A percentile compares a stretch with the other conserved stretches of the same genome.
Evolutionary conservation across 345 rosid species (phyloP).

Genomic region (Citrus mangshanensis): DNA sequence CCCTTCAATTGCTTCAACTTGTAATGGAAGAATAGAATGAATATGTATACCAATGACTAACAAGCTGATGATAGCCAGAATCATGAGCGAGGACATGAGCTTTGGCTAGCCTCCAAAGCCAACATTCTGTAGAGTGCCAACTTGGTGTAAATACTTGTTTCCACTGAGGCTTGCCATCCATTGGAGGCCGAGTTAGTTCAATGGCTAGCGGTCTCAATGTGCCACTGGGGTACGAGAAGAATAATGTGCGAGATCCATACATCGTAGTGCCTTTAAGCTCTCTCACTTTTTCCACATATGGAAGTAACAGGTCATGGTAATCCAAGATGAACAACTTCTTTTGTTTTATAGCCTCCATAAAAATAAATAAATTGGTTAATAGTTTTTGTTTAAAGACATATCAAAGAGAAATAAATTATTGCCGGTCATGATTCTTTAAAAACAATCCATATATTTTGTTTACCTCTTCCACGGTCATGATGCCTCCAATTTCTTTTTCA

Average conservation of each 20-base stretch:
- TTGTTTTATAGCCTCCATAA: slow-evolving; percentile 45
- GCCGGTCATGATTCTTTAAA: not conserved
- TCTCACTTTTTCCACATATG: slow-evolving; percentile 65
- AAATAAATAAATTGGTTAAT: not conserved
- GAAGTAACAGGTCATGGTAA: slow-evolving; percentile 61
- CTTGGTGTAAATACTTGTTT: slow-evolving; percentile 46
- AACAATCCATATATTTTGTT: not conserved
- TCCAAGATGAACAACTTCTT: slow-evolving; percentile 54
- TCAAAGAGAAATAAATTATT: not conserved
- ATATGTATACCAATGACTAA: slow-evolving; percentile 60
- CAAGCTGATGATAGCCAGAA: slow-evolving; percentile 65
- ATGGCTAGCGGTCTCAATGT: slow-evolving; percentile 61
- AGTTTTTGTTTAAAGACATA: too few relatives aligned
- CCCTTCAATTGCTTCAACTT: not conserved
- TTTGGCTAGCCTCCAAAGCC: slow-evolving; percentile 82
- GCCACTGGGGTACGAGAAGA: slow-evolving; percentile 50
- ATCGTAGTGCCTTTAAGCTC: slow-evolving; percentile 39
- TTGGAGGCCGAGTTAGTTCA: slow-evolving; percentile 65
- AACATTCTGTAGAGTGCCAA: slow-evolving; percentile 41
- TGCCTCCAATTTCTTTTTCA: slow-evolving; percentile 52
- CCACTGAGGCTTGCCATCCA: slow-evolving; percentile 62
- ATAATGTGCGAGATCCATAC: slow-evolving; percentile 67
- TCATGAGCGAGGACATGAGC: slow-evolving; percentile 71
- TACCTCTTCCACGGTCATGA: slow-evolving; percentile 49
- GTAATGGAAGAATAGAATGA: not conserved